These are phyloP conservation scores for Ceratobasidium sp. DNA, from an alignment of 1,284 basidiomycete species.

Conservation along the genomic window DNA sequence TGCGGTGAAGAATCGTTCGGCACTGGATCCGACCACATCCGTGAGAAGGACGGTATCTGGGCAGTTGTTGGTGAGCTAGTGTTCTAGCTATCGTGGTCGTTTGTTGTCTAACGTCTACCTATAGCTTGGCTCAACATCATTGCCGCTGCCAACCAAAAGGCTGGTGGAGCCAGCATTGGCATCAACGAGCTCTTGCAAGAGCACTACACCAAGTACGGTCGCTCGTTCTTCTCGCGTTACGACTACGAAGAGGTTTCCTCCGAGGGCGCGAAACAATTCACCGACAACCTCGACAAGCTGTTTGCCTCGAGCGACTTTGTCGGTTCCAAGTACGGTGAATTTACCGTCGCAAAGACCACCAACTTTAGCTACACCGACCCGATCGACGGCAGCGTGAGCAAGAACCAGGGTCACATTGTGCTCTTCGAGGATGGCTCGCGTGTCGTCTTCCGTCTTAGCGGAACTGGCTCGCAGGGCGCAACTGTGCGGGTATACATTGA, in stretches of 20 bases:
- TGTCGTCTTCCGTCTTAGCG: slow-evolving; percentile 94
- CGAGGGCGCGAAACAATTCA: slow-evolving; percentile 86
- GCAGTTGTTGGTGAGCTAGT: slow-evolving; percentile 79
- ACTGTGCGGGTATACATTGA: slow-evolving; percentile 93
- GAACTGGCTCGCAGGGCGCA: slow-evolving; percentile 94
- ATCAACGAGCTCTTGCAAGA: slow-evolving; percentile 88
- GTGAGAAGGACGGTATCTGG: slow-evolving; percentile 99
- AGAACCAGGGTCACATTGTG: slow-evolving; percentile 96
- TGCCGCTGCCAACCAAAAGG: slow-evolving; percentile 88
- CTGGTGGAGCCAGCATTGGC: slow-evolving; percentile 81
- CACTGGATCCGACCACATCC: slow-evolving; percentile 99
- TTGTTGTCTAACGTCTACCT: slow-evolving; percentile 10
- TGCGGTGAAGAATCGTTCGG: slow-evolving; percentile 99
- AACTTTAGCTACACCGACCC: slow-evolving; percentile 98
- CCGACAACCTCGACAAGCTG: slow-evolving; percentile 75
- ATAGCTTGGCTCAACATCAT: slow-evolving; percentile 97
- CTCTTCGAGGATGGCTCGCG: slow-evolving; percentile 90
- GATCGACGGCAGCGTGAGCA: slow-evolving; percentile 90
- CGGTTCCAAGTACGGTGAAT: slow-evolving; percentile 56
- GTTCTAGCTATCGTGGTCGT: not conserved
- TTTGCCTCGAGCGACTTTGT: slow-evolving; percentile 63
- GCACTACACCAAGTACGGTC: slow-evolving; percentile 93
- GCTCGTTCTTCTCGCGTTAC: slow-evolving; percentile 98
- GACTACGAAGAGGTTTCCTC: slow-evolving; percentile 98
- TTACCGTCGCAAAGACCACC: slow-evolving; percentile 79